Conservation (phyloP, 2,329 filamentous ascomycete genomes). For the Ceratocystis ficicola region DNA sequence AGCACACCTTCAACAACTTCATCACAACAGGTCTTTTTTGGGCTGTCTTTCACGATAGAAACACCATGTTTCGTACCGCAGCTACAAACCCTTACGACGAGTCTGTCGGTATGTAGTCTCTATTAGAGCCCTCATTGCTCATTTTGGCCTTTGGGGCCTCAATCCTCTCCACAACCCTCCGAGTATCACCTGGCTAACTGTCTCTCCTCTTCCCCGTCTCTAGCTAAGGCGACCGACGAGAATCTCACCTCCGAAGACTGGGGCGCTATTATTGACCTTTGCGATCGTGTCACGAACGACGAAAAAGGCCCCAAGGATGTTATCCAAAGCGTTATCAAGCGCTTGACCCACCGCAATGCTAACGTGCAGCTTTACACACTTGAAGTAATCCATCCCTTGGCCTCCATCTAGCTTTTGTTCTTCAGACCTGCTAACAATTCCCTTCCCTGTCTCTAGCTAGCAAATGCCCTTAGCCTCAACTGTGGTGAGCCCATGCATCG, state of each 20-base stretch:
- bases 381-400: slow-evolving; percentile 43
- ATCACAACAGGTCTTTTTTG: neutral
- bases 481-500: slow-evolving; percentile 77
- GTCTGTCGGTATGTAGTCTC: slow-evolving; percentile 40
- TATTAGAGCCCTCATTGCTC: slow-evolving; percentile 9
- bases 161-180: neutral
- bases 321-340: slow-evolving; percentile 80
- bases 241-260: slow-evolving; percentile 78
- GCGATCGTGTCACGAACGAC: slow-evolving; percentile 46
- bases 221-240: slow-evolving; percentile 80
- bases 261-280: slow-evolving; percentile 52
- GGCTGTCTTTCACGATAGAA: slow-evolving; percentile 15
- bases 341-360: slow-evolving; percentile 82
- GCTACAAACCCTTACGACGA: slow-evolving; percentile 48
- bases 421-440: neutral
- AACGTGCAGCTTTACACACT: slow-evolving; percentile 94
- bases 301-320: slow-evolving; percentile 62
- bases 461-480: slow-evolving; percentile 84
- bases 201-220: neutral
- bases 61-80: slow-evolving; percentile 48
- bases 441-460: slow-evolving; percentile 44
- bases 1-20: neutral
- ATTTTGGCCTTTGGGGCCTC: slow-evolving; percentile 22
- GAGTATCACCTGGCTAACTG: slow-evolving; percentile 16
- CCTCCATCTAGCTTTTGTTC: neutral